Conservation (phyloP, 148 eudicot species). For the Nyssa sinensis region DNA sequence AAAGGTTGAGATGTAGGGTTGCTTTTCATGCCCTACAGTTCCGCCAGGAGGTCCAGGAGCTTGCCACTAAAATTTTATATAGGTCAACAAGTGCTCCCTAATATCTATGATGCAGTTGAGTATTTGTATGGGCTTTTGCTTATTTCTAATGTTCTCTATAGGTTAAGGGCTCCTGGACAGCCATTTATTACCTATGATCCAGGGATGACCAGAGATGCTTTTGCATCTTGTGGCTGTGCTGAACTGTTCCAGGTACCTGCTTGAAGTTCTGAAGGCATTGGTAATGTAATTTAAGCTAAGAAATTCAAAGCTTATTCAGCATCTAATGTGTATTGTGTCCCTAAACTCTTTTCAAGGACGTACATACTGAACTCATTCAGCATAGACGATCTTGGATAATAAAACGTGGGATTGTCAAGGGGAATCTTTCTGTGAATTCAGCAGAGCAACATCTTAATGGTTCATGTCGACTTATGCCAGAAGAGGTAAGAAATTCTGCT, state of each 20-base stretch:
- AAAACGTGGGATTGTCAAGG: conserved; percentile 85
- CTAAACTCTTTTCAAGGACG: conserved; percentile 53
- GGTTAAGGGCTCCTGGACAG: conserved; percentile 62
- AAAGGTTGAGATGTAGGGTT: conserved; percentile 85
- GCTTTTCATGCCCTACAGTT: conserved; percentile 76
- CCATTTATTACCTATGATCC: conserved; percentile 92
- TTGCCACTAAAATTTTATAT: conserved; percentile 64
- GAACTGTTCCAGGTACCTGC: conserved; percentile 86
- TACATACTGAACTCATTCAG: conserved; percentile 89
- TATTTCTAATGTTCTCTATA: conserved; percentile 18
- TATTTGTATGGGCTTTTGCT: conserved; percentile 7
- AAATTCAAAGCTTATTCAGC: conserved; percentile 18
- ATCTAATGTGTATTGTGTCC: conserved; percentile 13
- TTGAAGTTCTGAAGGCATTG: conserved; percentile 14
- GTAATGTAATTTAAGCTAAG: background rate
- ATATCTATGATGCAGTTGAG: background rate
- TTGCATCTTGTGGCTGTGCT: conserved; percentile 91
- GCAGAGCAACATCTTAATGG: conserved; percentile 68
- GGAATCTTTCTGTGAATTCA: conserved; percentile 76
- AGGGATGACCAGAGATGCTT: conserved; percentile 89
- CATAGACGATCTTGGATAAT: conserved; percentile 91
- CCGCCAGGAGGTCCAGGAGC: conserved; percentile 77
- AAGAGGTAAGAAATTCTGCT: conserved; percentile 55
- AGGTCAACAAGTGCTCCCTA: conserved; percentile 37
- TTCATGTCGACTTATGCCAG: conserved; percentile 88